phyloP scores from a whole-genome alignment of 164 flowering plant genomes.

The Berberis vulgaris region DNA sequence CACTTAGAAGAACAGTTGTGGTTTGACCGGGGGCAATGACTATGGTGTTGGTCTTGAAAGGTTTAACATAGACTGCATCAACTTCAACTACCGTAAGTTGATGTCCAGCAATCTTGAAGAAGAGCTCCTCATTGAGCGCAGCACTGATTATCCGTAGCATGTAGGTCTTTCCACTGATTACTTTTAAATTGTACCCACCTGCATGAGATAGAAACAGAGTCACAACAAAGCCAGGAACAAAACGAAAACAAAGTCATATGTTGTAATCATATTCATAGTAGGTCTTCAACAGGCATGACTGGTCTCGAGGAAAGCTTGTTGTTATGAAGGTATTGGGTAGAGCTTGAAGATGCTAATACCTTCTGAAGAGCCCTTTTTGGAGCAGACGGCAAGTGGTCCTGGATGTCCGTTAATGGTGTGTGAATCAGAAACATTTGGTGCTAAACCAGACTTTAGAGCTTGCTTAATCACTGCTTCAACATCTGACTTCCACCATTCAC shows the following conservation, averaged over 20 bases:
- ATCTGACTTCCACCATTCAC: constrained; percentile 73
- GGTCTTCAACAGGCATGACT: not conserved
- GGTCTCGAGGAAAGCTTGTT: not conserved
- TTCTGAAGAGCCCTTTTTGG: constrained; percentile 19
- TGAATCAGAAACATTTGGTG: constrained; percentile 66
- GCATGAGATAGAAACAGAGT: not conserved
- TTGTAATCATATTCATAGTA: not conserved
- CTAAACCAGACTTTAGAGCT: constrained; percentile 38
- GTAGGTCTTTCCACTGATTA: constrained; percentile 45
- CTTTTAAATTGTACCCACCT: constrained; percentile 23
- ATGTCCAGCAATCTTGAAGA: constrained; percentile 65
- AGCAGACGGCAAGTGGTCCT: constrained; percentile 33
- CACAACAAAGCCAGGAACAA: not conserved
- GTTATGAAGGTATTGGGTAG: not conserved
- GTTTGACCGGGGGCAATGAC: constrained; percentile 77
- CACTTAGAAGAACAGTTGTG: constrained; percentile 51
- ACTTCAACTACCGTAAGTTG: constrained; percentile 59
- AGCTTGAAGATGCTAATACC: not conserved
- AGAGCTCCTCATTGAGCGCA: constrained; percentile 71
- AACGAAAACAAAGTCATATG: not conserved
- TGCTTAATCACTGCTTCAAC: constrained; percentile 44
- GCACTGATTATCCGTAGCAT: constrained; percentile 66
- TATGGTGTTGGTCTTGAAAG: constrained; percentile 50
- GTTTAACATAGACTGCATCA: constrained; percentile 63
- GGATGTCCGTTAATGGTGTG: constrained; percentile 61